Base-by-base conservation (phyloP, 805 yeast genomes). In the Clavispora carvajalis region DNA sequence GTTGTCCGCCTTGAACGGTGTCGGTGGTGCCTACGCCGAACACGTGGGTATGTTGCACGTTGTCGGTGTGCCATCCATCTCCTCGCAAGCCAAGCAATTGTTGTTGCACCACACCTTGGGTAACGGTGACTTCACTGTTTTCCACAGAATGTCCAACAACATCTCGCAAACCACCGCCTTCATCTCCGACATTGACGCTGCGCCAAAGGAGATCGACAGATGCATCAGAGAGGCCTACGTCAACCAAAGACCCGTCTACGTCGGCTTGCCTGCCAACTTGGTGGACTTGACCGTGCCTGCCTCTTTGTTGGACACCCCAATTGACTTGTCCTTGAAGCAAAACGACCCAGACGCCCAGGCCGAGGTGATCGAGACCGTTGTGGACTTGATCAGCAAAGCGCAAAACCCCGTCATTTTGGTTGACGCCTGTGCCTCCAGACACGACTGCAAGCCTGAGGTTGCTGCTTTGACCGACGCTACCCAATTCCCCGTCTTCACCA, bases 1-100 rank as follows among this genome's bases (percentile, higher is more conserved):
- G 64, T 73, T 85, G 57, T 76, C 85, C 22, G 91, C 95, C 10
- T 70, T 85, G 54, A 85, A 85, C 63, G 95, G 93, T 54, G 75
- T 87, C 58, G 95, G 90, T 34, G 95, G 95, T 54, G 73, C 93
- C 38, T 86, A 79, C 66, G 90, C 95, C 48, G 95, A 87, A 65
- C 95, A 86, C 65, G 90, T 87, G 47, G 93, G 93, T 54, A 63
- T 85, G 51, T 67, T 86, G 49, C 95, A 86, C 67, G 76, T 86
- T 53, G 95, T 86, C 33, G 95, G 95, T 60, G 85, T 84, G 43
- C 95, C 95, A 49, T 80, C 91, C 40, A 70, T 79, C 55, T 69
- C 82, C 23, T 76, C 95, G 29, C 87, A 82, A 60, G 77, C 82
- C 51, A 74, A 81, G 60, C 83, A 82, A 53, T 68, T 84, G 63